A percentile compares a stretch with the other conserved stretches of the same genome.
Evolutionary conservation across 495 filamentous ascomycete genomes (phyloP).

Genomic region (Talaromyces trachyspermus): DNA sequence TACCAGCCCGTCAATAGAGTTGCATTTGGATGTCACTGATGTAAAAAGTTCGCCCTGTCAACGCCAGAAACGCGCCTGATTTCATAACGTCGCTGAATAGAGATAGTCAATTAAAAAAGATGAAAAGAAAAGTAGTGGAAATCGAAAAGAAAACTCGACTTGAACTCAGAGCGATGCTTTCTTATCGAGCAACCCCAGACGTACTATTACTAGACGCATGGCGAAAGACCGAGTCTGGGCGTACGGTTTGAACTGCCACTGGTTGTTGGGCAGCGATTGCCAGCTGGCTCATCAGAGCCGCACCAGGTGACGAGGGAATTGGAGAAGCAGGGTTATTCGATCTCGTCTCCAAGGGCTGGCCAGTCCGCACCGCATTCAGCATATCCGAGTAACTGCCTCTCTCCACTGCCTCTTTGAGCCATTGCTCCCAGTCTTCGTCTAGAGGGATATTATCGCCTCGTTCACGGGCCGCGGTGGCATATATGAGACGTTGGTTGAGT

Average conservation of each 20-base stretch:
- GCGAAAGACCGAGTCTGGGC: slow-evolving; percentile 12
- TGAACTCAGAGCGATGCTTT: not conserved
- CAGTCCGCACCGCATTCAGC: slow-evolving; percentile 33
- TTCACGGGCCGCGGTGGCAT: slow-evolving; percentile 58
- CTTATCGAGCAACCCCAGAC: slow-evolving; percentile 19
- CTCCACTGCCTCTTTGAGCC: slow-evolving; percentile 74
- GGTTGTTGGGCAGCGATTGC: slow-evolving; percentile 4
- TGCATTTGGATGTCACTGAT: too few relatives aligned
- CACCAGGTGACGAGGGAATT: slow-evolving; percentile 10
- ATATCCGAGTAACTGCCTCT: slow-evolving; percentile 39
- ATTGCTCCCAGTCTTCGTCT: slow-evolving; percentile 80
- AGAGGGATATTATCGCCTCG: slow-evolving; percentile 55
- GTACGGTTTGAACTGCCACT: not conserved
- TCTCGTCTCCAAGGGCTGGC: slow-evolving; percentile 27
- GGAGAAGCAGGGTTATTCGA: slow-evolving; percentile 20
- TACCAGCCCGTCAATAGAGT: too few relatives aligned
- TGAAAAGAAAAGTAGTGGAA: not conserved
- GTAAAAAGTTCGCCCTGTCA: not conserved
- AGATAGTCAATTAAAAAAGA: not conserved
- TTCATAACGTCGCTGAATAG: not conserved
- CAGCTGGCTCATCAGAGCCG: slow-evolving; percentile 2
- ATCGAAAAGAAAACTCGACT: not conserved
- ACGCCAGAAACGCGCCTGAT: slow-evolving; percentile 1
- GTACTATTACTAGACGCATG: slow-evolving; percentile 17
- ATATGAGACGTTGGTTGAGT: slow-evolving; percentile 65